These are phyloP conservation scores for Solanum hybrid DNA, from an alignment of 305 asterid species.

Conservation along the genomic window DNA sequence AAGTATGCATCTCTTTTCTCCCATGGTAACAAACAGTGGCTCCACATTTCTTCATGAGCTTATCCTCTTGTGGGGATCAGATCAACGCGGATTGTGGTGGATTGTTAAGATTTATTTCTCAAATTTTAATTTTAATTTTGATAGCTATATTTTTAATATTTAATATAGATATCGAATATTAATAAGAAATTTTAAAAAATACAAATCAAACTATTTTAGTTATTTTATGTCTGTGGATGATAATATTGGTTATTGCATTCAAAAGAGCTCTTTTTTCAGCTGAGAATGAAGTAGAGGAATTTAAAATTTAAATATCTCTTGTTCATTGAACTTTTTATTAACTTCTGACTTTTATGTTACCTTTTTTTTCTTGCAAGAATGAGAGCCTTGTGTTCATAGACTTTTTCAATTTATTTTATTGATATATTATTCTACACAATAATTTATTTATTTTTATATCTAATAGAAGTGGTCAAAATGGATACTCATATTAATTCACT, in stretches of 20 bases:
- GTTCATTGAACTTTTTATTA: not conserved
- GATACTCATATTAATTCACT: not conserved
- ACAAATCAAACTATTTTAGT: not conserved
- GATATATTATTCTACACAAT: not conserved
- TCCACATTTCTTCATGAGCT: not conserved
- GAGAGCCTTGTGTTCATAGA: not conserved
- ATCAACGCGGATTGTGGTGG: not conserved
- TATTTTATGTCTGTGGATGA: not conserved
- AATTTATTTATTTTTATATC: no score
- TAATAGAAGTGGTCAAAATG: not conserved
- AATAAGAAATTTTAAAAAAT: not conserved
- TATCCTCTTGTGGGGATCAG: not conserved
- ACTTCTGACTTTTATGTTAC: not conserved
- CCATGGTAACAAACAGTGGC: not conserved
- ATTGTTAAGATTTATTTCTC: not conserved
- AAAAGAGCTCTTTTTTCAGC: not conserved
- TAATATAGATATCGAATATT: not conserved
- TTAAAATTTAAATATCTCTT: not conserved
- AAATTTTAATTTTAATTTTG: not conserved
- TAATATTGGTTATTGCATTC: not conserved
- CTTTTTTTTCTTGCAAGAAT: not conserved
- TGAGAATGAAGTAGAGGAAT: not conserved
- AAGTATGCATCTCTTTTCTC: not conserved
- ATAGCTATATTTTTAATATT: not conserved
- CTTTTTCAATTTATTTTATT: not conserved